Conservation (phyloP, 2,329 filamentous ascomycete species). For the Xylaria sp. region DNA sequence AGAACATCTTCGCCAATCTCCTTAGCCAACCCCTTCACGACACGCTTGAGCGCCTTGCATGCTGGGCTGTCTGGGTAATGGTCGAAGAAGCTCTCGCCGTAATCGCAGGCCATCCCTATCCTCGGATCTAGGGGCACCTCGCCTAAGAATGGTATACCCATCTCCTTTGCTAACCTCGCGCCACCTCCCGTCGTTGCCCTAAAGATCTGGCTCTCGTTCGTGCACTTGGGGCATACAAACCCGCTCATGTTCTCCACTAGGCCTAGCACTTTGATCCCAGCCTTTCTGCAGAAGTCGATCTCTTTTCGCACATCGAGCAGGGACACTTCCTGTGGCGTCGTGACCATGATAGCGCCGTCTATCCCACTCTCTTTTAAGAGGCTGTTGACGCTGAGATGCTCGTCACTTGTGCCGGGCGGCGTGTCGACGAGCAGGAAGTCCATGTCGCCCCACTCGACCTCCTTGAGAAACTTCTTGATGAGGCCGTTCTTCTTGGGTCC, state of each 20-base stretch:
- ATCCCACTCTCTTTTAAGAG: constrained; percentile 92
- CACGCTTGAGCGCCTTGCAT: constrained; percentile 80
- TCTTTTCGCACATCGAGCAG: constrained; percentile 95
- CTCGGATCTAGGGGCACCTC: constrained; percentile 91
- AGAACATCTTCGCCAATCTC: constrained; percentile 70
- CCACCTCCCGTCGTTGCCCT: constrained; percentile 91
- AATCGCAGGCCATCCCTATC: constrained; percentile 97
- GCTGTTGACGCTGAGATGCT: constrained; percentile 93
- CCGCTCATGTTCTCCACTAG: constrained; percentile 98
- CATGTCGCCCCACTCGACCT: constrained; percentile 96
- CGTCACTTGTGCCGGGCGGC: constrained; percentile 92
- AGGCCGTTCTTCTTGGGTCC: constrained; percentile 98
- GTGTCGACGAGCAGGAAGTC: constrained; percentile 96
- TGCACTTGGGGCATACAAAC: constrained; percentile 95
- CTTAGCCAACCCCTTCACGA: constrained; percentile 78
- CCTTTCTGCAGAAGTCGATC: constrained; percentile 97
- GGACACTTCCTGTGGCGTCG: constrained; percentile 93
- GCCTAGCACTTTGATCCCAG: constrained; percentile 86
- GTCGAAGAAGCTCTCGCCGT: constrained; percentile 96
- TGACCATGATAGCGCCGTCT: constrained; percentile 91
- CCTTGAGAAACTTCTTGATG: constrained; percentile 97
- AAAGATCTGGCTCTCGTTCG: constrained; percentile 86
- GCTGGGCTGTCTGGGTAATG: constrained; percentile 93
- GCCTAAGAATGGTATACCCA: constrained; percentile 88
- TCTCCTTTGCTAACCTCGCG: constrained; percentile 81